These are phyloP conservation scores for Citrus medica DNA, from an alignment of 345 rosid species.

Conservation along the genomic window DNA sequence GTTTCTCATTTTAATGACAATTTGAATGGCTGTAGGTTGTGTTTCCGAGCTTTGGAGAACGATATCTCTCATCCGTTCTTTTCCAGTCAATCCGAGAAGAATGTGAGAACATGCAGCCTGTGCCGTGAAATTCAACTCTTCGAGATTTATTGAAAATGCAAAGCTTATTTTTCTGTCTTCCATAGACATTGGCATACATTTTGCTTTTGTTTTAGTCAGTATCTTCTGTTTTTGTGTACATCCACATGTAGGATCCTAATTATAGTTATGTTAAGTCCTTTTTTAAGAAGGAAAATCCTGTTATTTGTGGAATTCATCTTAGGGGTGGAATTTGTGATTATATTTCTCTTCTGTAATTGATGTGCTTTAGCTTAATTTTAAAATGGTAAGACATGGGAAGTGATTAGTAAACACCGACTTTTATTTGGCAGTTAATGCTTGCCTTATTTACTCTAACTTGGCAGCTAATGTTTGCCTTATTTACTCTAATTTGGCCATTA, in stretches of 20 bases:
- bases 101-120: conserved; percentile 84
- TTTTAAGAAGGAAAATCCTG: not conserved
- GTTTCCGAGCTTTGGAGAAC: conserved; percentile 93
- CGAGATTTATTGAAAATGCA: not conserved
- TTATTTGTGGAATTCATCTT: not conserved
- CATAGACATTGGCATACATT: not conserved
- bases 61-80: conserved; percentile 79
- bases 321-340: not conserved
- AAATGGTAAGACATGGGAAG: too few species aligned
- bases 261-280: not conserved
- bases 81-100: conserved; percentile 92
- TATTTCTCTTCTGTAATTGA: not conserved
- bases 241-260: not conserved
- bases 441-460: too few species aligned
- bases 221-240: not conserved
- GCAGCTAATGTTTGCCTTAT: too few species aligned
- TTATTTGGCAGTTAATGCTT: too few species aligned
- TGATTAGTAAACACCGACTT: too few species aligned
- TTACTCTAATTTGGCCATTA: too few species aligned
- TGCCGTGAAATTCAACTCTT: conserved; percentile 26
- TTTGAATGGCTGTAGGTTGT: conserved; percentile 55
- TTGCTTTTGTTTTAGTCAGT: not conserved
- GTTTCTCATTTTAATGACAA: not conserved
- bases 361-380: too few species aligned
- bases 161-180: not conserved